phyloP scores from a whole-genome alignment of 257 asterid species.

The Solanum chmielewskii region DNA sequence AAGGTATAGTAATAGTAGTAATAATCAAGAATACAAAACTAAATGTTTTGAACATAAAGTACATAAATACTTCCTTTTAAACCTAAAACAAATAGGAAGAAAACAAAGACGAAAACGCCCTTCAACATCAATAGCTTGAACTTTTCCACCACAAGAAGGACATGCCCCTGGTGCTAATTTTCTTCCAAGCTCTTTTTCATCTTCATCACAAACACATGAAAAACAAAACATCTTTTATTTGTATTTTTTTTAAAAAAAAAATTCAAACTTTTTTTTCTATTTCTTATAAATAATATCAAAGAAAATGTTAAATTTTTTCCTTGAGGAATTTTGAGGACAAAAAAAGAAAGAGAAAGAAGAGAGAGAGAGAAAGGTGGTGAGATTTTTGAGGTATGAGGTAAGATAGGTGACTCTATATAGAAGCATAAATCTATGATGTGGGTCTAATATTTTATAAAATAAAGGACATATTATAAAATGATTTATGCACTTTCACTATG shows the following conservation, averaged over 20 bases:
- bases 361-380: not conserved
- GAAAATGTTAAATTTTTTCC: too few species aligned
- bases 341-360: not conserved
- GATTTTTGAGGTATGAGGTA: not conserved
- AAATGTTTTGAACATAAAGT: constrained; percentile 39
- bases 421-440: not conserved
- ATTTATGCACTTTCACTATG: not conserved
- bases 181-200: constrained; percentile 43
- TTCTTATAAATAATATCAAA: too few species aligned
- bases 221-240: constrained; percentile 16
- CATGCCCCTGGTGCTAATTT: constrained; percentile 40
- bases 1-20: too few species aligned
- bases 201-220: constrained; percentile 26
- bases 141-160: constrained; percentile 56
- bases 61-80: constrained; percentile 49
- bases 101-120: constrained; percentile 29
- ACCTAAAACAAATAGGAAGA: constrained; percentile 39
- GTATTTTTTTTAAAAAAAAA: not conserved
- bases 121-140: constrained; percentile 37
- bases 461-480: too few species aligned
- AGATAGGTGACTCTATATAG: not conserved
- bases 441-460: too few species aligned
- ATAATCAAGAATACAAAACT: constrained; percentile 23
- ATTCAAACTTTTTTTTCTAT: too few species aligned
- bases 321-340: not conserved